Conservation (phyloP, 257 asterid species). For the Pogostemon cablin region DNA sequence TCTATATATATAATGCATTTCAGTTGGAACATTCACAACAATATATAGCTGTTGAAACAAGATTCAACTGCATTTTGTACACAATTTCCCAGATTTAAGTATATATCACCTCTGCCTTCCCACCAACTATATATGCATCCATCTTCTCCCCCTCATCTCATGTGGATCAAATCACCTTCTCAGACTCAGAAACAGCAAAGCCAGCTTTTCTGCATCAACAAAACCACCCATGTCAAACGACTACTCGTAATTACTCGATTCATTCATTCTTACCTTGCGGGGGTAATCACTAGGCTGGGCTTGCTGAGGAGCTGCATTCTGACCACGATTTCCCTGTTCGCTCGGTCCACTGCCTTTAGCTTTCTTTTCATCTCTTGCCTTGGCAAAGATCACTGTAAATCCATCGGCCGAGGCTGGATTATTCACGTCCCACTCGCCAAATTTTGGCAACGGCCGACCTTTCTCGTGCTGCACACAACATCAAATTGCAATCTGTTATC, state of each 20-base stretch:
- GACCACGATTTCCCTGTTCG: constrained; percentile 25
- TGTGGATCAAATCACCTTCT: too few species aligned
- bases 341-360: constrained; percentile 39
- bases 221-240: not conserved
- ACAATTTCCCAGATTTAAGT: constrained; percentile 31
- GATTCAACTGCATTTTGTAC: constrained; percentile 15
- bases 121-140: not conserved
- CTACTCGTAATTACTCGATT: not conserved
- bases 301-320: constrained; percentile 21
- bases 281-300: constrained; percentile 23
- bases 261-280: constrained; percentile 31
- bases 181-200: constrained; percentile 44
- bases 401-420: constrained; percentile 76
- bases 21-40: constrained; percentile 13
- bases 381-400: constrained; percentile 63
- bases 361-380: constrained; percentile 64
- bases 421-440: constrained; percentile 75
- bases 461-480: constrained; percentile 47
- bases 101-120: constrained; percentile 25
- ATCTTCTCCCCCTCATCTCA: not conserved
- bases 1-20: constrained; percentile 8
- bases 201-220: constrained; percentile 47
- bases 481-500: not conserved
- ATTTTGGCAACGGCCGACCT: constrained; percentile 69
- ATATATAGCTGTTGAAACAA: constrained; percentile 22